phyloP scores from a whole-genome alignment of 202 grass and related monocot species.

The Zizania palustris region DNA sequence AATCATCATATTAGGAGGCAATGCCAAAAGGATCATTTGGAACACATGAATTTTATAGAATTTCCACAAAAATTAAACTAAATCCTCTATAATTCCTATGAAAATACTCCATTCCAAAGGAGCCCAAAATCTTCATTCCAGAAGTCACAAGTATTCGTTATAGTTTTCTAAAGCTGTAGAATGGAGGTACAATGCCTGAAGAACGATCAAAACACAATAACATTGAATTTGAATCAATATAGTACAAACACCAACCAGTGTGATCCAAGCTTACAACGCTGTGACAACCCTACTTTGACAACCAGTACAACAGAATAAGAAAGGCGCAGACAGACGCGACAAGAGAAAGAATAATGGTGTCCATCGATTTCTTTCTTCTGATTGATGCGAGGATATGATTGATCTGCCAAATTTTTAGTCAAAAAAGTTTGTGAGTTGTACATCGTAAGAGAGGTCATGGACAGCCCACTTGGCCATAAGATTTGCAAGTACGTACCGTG shows the following conservation, averaged over 20 bases:
- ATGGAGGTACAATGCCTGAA: slow-evolving; percentile 12
- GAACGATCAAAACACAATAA: slow-evolving; percentile 35
- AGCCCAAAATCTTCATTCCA: background rate
- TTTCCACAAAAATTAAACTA: too few species aligned
- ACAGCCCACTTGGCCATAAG: slow-evolving; percentile 3
- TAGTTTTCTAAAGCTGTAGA: background rate
- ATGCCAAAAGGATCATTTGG: background rate
- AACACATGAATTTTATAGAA: too few species aligned
- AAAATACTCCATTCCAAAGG: too few species aligned
- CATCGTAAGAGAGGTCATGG: background rate
- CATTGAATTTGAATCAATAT: slow-evolving; percentile 64
- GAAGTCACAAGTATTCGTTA: background rate
- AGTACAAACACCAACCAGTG: slow-evolving; percentile 58
- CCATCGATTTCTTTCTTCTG: slow-evolving; percentile 97
- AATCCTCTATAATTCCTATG: too few species aligned
- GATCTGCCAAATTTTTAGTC: slow-evolving; percentile 55
- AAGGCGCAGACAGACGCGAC: slow-evolving; percentile 86
- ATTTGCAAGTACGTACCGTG: slow-evolving; percentile 48
- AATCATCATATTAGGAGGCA: background rate
- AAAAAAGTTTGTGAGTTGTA: slow-evolving; percentile 23
- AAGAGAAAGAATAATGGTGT: slow-evolving; percentile 88
- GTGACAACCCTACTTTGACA: slow-evolving; percentile 67
- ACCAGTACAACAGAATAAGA: slow-evolving; percentile 97
- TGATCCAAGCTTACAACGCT: slow-evolving; percentile 59
- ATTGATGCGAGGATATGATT: slow-evolving; percentile 86